These are phyloP conservation scores for Polyporus tsugae DNA, from an alignment of 1,284 basidiomycete genomes.

Conservation along the genomic window DNA sequence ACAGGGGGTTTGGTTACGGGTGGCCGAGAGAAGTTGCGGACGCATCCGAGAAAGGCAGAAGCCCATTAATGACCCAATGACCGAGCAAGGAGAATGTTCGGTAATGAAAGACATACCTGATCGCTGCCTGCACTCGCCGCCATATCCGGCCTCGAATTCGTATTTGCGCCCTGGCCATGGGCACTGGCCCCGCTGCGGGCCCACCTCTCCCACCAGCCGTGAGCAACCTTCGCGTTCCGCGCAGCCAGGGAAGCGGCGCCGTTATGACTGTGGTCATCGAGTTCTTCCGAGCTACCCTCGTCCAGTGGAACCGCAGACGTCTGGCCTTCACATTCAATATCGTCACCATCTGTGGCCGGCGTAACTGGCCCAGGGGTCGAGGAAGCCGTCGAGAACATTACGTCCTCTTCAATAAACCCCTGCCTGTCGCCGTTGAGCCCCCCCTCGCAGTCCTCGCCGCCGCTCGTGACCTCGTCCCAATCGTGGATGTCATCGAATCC, in stretches of 20 bases:
- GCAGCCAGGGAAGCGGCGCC: conserved; percentile 36
- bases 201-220: conserved; percentile 71
- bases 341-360: conserved; percentile 32
- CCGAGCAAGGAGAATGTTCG: conserved; percentile 29
- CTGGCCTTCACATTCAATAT: conserved; percentile 28
- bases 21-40: not conserved
- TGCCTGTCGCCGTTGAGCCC: conserved; percentile 39
- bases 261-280: conserved; percentile 25
- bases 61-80: conserved; percentile 16
- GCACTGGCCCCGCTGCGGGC: conserved; percentile 38
- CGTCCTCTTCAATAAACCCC: conserved; percentile 25
- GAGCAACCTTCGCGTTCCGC: conserved; percentile 53
- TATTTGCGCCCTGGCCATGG: conserved; percentile 7
- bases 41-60: conserved; percentile 8
- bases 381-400: conserved; percentile 35
- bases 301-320: conserved; percentile 11
- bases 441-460: conserved; percentile 50
- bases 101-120: conserved; percentile 37
- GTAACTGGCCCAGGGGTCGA: conserved; percentile 44
- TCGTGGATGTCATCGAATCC: conserved; percentile 22
- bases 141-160: not conserved
- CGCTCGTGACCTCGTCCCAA: conserved; percentile 54
- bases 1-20: conserved; percentile 7
- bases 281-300: conserved; percentile 34
- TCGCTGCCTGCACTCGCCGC: conserved; percentile 18